Percentiles rank a stretch among this genome's conserved stretches.
These are phyloP conservation scores for Coniophora puteana DNA, from an alignment of 1,284 basidiomycete species.

Conservation along the genomic window DNA sequence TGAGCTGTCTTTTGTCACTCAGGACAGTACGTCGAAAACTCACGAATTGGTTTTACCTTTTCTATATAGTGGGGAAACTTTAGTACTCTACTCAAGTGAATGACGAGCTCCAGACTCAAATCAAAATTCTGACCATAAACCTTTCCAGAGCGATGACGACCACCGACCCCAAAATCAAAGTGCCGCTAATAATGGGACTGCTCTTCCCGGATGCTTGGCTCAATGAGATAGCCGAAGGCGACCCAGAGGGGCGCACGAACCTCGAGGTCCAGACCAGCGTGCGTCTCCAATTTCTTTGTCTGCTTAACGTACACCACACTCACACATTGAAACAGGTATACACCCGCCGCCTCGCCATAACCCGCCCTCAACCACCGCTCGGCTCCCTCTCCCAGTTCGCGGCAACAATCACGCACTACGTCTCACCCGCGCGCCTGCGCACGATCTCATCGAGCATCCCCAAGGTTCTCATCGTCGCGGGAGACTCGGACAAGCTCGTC, in stretches of 20 bases:
- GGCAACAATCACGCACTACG: conserved; percentile 68
- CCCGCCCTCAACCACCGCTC: conserved; percentile 55
- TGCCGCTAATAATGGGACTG: conserved; percentile 55
- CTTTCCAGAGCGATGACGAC: conserved; percentile 11
- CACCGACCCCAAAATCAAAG: conserved; percentile 28
- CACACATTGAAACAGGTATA: conserved; percentile 35
- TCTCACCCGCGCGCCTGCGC: conserved; percentile 51
- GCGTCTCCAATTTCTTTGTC: conserved; percentile 10
- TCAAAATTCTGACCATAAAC: too few species aligned
- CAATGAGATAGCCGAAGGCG: conserved; percentile 45
- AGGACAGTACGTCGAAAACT: too few species aligned
- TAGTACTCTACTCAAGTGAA: too few species aligned
- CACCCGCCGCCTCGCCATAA: conserved; percentile 48
- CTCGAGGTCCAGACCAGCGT: conserved; percentile 54
- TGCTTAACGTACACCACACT: not conserved
- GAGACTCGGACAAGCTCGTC: conserved; percentile 72
- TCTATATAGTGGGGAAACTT: too few species aligned
- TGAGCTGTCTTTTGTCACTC: conserved; percentile 14
- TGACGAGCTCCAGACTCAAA: too few species aligned
- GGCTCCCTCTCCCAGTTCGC: conserved; percentile 76
- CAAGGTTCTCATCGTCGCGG: conserved; percentile 68
- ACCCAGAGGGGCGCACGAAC: conserved; percentile 58
- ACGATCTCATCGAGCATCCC: conserved; percentile 55
- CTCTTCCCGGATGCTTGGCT: conserved; percentile 62
- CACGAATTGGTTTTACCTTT: too few species aligned